Evolutionary conservation across 257 asterid species (phyloP).

Genomic region (Solanum bulbocastanum): DNA sequence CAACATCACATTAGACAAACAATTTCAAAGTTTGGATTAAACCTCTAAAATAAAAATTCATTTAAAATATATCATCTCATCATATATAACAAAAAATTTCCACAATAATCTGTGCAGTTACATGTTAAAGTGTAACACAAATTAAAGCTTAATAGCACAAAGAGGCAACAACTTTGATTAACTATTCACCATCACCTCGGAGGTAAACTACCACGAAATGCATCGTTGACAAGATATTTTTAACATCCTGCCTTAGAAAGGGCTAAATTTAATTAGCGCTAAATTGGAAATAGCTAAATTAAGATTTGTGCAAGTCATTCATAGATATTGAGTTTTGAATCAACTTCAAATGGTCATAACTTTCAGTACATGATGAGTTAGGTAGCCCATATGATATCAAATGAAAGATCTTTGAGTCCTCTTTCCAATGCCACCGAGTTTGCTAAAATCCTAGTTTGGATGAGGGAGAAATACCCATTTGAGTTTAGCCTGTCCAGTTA

Average conservation of each 20-base stretch:
- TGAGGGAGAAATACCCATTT: background rate
- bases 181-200: background rate
- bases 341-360: background rate
- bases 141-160: background rate
- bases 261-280: background rate
- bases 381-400: background rate
- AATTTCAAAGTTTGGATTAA: background rate
- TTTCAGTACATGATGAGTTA: background rate
- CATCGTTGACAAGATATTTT: background rate
- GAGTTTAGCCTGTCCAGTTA: background rate
- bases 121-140: background rate
- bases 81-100: background rate
- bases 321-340: background rate
- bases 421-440: background rate
- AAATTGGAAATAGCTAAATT: background rate
- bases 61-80: background rate
- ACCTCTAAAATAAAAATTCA: background rate
- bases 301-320: background rate
- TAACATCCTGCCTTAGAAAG: background rate
- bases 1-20: background rate
- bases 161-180: background rate
- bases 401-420: background rate
- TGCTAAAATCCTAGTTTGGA: background rate
- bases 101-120: background rate
- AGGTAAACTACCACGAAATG: background rate